phyloP scores from a whole-genome alignment of 2,329 filamentous ascomycete genomes.

The Pseudogymnoascus sp. region DNA sequence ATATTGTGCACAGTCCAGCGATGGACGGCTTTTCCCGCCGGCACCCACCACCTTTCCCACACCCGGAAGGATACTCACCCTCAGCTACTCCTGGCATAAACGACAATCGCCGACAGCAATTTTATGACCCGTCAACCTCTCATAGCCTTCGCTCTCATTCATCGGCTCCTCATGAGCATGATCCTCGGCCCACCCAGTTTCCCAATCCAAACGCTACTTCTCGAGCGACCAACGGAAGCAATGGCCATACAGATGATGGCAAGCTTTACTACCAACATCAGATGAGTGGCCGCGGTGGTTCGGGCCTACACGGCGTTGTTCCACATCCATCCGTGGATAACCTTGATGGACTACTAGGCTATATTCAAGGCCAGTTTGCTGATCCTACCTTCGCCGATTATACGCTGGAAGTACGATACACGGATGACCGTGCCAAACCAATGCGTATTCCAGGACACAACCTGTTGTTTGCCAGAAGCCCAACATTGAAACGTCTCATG shows the following conservation, averaged over 20 bases:
- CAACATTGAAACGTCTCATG: conserved; percentile 33
- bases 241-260: conserved; percentile 27
- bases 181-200: conserved; percentile 22
- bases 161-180: conserved; percentile 43
- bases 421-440: conserved; percentile 34
- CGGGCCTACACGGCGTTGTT: conserved; percentile 15
- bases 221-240: conserved; percentile 36
- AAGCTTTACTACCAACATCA: conserved; percentile 23
- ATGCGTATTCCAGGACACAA: conserved; percentile 48
- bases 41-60: conserved; percentile 27
- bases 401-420: conserved; percentile 40
- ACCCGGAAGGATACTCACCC: conserved; percentile 31
- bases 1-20: background rate
- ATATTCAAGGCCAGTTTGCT: conserved; percentile 36
- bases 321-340: conserved; percentile 20
- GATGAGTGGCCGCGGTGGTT: conserved; percentile 18
- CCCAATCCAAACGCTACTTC: conserved; percentile 36
- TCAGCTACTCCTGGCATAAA: conserved; percentile 25
- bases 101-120: conserved; percentile 13
- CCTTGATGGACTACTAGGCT: conserved; percentile 34
- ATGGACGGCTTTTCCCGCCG: conserved; percentile 12
- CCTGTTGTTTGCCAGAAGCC: conserved; percentile 49
- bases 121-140: conserved; percentile 49
- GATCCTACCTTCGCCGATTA: conserved; percentile 40
- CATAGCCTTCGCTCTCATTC: conserved; percentile 58